Conservation (phyloP, 2,329 filamentous ascomycete species). For the Rhynchosporium secalis region DNA sequence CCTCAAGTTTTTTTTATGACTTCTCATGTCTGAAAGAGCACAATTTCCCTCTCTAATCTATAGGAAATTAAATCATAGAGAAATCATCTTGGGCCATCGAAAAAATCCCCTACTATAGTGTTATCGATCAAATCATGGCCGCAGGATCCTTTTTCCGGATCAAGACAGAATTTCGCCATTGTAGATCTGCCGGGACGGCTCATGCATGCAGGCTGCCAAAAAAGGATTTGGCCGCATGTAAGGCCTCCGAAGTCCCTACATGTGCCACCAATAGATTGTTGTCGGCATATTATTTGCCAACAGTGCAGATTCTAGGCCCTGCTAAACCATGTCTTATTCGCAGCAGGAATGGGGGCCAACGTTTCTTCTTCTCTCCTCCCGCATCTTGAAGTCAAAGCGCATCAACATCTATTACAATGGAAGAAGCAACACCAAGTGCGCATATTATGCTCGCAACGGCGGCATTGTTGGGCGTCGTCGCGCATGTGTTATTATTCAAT, state of each 20-base stretch:
- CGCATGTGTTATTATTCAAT: constrained; percentile 13
- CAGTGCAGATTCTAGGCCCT: neutral
- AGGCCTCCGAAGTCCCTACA: neutral
- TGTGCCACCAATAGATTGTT: constrained; percentile 2
- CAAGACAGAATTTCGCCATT: too few relatives aligned
- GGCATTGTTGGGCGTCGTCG: neutral
- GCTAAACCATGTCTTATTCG: neutral
- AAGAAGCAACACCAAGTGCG: neutral
- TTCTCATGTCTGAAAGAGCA: too few relatives aligned
- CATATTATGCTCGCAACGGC: constrained; percentile 4
- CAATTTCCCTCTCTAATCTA: too few relatives aligned
- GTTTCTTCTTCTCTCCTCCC: neutral
- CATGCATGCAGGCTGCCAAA: neutral
- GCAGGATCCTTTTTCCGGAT: neutral
- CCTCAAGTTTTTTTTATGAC: too few relatives aligned
- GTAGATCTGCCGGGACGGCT: neutral
- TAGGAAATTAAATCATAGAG: too few relatives aligned
- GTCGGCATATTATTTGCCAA: neutral
- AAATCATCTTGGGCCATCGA: too few relatives aligned
- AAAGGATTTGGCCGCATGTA: neutral
- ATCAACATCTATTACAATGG: neutral
- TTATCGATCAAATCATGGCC: neutral
- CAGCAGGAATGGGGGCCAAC: constrained; percentile 2
- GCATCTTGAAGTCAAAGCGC: constrained; percentile 11
- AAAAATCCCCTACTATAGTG: neutral